phyloP scores from a whole-genome alignment of 169 alveolate genomes.

The Babesia bigemina region DNA sequence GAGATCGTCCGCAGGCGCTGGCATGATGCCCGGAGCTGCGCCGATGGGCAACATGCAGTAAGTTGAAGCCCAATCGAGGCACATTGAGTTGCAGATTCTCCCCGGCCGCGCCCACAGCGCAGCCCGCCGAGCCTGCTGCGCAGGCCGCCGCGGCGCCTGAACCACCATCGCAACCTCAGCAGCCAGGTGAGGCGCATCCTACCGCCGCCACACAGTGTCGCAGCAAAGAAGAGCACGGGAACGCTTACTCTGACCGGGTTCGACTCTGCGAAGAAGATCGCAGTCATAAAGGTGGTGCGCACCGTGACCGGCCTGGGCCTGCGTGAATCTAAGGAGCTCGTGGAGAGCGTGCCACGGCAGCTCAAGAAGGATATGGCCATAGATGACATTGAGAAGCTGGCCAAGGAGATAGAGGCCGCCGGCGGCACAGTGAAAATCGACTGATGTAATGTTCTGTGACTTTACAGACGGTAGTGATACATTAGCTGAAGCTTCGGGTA shows the following conservation, averaged over 20 bases:
- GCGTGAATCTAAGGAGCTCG: constrained; percentile 82
- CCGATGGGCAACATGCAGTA: constrained; percentile 13
- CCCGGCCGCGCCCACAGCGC: constrained; percentile 1
- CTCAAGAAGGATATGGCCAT: constrained; percentile 69
- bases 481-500: neutral
- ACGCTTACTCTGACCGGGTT: constrained; percentile 76
- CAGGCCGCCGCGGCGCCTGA: constrained; percentile 14
- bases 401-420: constrained; percentile 74
- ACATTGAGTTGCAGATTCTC: neutral
- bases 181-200: constrained; percentile 6
- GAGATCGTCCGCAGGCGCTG: neutral
- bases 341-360: constrained; percentile 79
- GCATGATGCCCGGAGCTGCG: constrained; percentile 20
- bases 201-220: neutral
- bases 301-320: constrained; percentile 79
- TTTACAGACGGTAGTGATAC: neutral
- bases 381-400: constrained; percentile 81
- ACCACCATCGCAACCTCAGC: constrained; percentile 29
- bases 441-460: constrained; percentile 10
- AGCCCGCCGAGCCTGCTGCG: constrained; percentile 25
- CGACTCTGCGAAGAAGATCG: constrained; percentile 79
- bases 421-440: constrained; percentile 76
- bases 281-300: constrained; percentile 81
- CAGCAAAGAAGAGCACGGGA: constrained; percentile 62
- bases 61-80: neutral